phyloP scores from a whole-genome alignment of 1,284 basidiomycete species.

The Binderoboletus segoi region DNA sequence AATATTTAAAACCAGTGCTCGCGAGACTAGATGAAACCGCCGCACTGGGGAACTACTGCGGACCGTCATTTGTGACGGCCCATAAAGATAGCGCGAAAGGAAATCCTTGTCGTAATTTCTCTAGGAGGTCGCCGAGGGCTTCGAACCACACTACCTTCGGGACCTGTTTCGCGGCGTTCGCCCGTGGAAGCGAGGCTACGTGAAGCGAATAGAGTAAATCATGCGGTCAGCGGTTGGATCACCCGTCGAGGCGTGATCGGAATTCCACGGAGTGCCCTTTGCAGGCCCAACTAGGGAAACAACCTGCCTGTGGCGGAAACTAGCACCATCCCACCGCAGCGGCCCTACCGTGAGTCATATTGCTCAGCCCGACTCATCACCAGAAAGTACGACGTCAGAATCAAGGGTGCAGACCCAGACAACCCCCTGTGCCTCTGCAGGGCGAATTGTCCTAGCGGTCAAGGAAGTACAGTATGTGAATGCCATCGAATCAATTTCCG shows the following conservation, averaged over 20 bases:
- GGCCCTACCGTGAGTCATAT: not conserved
- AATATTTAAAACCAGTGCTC: not conserved
- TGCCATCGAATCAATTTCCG: conserved; percentile 2
- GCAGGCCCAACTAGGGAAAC: conserved; percentile 2
- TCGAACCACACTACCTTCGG: conserved; percentile 25
- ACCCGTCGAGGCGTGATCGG: conserved; percentile 17
- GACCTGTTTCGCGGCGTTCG: conserved; percentile 21
- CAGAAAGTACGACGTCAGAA: conserved; percentile 1
- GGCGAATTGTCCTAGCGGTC: not conserved
- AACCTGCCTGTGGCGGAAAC: conserved; percentile 4
- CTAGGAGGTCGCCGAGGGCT: conserved; percentile 13
- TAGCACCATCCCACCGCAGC: conserved; percentile 1
- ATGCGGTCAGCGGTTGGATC: conserved; percentile 11
- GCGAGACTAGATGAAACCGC: conserved; percentile 14
- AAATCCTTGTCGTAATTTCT: conserved; percentile 6
- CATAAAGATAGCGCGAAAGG: conserved; percentile 10
- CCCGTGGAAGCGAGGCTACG: conserved; percentile 22
- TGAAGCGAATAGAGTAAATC: conserved; percentile 19
- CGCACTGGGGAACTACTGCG: not conserved
- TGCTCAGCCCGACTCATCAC: not conserved
- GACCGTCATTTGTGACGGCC: not conserved
- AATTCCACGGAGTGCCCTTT: conserved; percentile 28
- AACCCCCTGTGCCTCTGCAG: not conserved
- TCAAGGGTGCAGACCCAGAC: not conserved
- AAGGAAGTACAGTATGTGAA: not conserved